Base-by-base conservation (phyloP, 2,329 filamentous ascomycete species). In the Neofusicoccum parvum region DNA sequence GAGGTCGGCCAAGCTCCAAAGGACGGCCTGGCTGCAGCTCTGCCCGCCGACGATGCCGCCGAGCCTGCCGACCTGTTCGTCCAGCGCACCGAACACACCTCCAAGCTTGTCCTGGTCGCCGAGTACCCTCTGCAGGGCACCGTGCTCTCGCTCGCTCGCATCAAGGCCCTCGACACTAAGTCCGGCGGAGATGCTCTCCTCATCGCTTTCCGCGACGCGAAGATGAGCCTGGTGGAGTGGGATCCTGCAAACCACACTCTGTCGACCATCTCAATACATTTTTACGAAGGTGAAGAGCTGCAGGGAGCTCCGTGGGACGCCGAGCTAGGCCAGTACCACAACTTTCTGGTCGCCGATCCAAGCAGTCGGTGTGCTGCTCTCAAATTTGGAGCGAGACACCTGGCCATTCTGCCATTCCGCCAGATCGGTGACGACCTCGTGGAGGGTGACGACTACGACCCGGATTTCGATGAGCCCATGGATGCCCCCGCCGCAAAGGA, bases 211-310 rank as follows among this genome's bases (percentile, higher is more conserved):
- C 90, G 91, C 74, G 93, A 97, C 79, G 95, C 95, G 48, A 97
- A 97, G 80, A 85, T 98, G 74, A 96, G 92, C 78, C 83, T 99
- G 77, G 85, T 97, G 65, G 92, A 97, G 80, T 99, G 95, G 95
- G 92, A 98, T 75, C 88, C 92, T 9, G 88, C 90, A 75, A 88
- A 87, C 70, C 85, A 91, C 78, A 87, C 87, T 60, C 88, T 98
- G 71, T 89, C 90, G 71, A 98, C 94, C 62, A 87, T 95, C 68
- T 98, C 94, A 60, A 94, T 99, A 72, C 95, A 99, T 81, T 98
- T 94, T 83, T 99, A 98, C 80, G 95, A 99, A 78, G 92, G 95
- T 76, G 94, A 97, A 74, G 94, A 97, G 75, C 83, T 94, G 68
- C 88, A 90, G 70, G 88, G 90, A 62, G 90, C 88, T 68, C 94